A percentile compares a stretch with the other conserved stretches of the same genome.
phyloP scores from a whole-genome alignment of 305 asterid species.

The Withania somnifera region DNA sequence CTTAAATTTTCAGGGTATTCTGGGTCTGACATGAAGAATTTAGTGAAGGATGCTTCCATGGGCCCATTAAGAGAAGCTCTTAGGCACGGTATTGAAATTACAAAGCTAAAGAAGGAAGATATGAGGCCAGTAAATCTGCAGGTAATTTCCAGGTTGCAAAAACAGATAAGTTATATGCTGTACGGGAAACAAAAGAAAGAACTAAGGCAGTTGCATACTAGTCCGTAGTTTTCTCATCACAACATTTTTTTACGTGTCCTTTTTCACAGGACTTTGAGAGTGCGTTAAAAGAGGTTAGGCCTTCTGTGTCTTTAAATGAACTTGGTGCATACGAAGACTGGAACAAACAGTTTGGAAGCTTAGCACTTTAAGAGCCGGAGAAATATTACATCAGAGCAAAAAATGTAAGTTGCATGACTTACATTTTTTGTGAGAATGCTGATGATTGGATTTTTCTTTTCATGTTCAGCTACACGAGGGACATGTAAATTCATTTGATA shows the following conservation, averaged over 20 bases:
- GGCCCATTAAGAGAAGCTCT: slow-evolving; percentile 98
- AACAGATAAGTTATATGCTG: background rate
- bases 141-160: slow-evolving; percentile 25
- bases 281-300: slow-evolving; percentile 87
- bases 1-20: slow-evolving; percentile 56
- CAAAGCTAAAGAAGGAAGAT: slow-evolving; percentile 82
- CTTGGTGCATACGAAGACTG: slow-evolving; percentile 75
- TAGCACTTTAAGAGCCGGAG: slow-evolving; percentile 41
- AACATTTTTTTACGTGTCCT: background rate
- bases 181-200: background rate
- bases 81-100: slow-evolving; percentile 59
- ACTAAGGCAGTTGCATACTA: background rate
- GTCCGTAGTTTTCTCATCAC: background rate
- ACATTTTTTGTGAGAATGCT: background rate
- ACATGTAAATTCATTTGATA: background rate
- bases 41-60: slow-evolving; percentile 99
- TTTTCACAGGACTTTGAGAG: slow-evolving; percentile 67
- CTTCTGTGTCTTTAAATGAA: slow-evolving; percentile 80
- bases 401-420: background rate
- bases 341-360: slow-evolving; percentile 91
- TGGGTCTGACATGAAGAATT: slow-evolving; percentile 95
- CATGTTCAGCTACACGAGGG: background rate
- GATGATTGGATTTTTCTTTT: background rate
- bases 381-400: background rate
- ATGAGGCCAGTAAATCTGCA: slow-evolving; percentile 70